Evolutionary conservation across 2,329 filamentous ascomycete genomes (phyloP).

Genomic region (Cladosporium phlei): DNA sequence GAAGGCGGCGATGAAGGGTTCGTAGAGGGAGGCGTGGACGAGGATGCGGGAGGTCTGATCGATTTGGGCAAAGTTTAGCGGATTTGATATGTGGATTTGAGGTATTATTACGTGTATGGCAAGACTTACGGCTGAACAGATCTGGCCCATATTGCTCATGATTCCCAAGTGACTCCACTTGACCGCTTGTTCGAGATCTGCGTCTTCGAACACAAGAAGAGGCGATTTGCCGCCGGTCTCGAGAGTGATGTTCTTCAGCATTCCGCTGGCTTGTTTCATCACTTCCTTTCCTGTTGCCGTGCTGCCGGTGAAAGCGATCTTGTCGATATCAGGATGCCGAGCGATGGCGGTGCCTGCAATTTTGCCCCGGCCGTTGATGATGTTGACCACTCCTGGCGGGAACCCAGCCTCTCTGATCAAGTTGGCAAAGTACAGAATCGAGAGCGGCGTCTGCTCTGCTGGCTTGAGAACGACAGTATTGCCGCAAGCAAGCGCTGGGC

Average conservation of each 20-base stretch:
- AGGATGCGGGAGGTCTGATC: conserved; percentile 51
- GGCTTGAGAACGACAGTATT: conserved; percentile 55
- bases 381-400: conserved; percentile 70
- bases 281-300: conserved; percentile 58
- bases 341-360: conserved; percentile 64
- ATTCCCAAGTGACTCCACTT: conserved; percentile 59
- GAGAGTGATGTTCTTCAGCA: conserved; percentile 55
- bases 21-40: conserved; percentile 51
- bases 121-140: conserved; percentile 54
- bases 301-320: conserved; percentile 73
- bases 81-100: too few relatives aligned
- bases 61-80: too few relatives aligned
- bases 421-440: conserved; percentile 54
- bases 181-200: conserved; percentile 37
- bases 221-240: conserved; percentile 57
- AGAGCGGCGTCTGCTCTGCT: conserved; percentile 53
- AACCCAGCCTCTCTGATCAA: conserved; percentile 70
- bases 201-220: conserved; percentile 46
- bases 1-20: conserved; percentile 59
- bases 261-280: conserved; percentile 35
- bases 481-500: conserved; percentile 56
- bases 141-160: conserved; percentile 53
- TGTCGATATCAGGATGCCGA: conserved; percentile 63
- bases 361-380: conserved; percentile 54
- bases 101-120: too few relatives aligned